phyloP scores from a whole-genome alignment of 306 rosid genomes.

The Canavalia gladiata region DNA sequence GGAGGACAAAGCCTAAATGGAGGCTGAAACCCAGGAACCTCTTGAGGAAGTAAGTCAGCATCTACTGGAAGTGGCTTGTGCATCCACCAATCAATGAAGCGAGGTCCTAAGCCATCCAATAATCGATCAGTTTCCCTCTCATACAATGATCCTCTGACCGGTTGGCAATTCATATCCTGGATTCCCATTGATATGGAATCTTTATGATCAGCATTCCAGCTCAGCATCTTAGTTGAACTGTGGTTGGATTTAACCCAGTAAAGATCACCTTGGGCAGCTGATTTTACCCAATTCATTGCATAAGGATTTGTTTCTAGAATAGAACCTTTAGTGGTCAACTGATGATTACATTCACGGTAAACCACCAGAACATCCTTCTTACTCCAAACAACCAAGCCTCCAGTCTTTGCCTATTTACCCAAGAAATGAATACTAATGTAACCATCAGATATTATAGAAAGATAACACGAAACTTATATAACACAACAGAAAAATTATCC shows the following conservation, averaged over 20 bases:
- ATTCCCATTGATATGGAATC: constrained; percentile 41
- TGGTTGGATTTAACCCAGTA: constrained; percentile 40
- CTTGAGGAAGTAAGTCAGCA: constrained; percentile 87
- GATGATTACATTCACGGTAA: constrained; percentile 70
- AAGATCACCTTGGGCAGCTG: constrained; percentile 39
- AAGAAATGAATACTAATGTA: constrained; percentile 45
- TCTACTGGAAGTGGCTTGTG: constrained; percentile 92
- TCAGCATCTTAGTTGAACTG: constrained; percentile 42
- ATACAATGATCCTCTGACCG: constrained; percentile 62
- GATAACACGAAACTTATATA: background rate
- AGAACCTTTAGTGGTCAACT: constrained; percentile 41
- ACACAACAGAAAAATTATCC: constrained; percentile 36
- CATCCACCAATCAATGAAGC: constrained; percentile 95
- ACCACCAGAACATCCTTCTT: constrained; percentile 75
- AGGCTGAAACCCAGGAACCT: constrained; percentile 73
- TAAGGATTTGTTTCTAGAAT: constrained; percentile 38
- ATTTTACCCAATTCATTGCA: constrained; percentile 43
- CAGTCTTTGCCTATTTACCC: constrained; percentile 72
- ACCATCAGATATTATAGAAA: constrained; percentile 38
- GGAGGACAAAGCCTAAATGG: constrained; percentile 81
- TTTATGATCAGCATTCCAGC: constrained; percentile 34
- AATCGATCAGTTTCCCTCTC: constrained; percentile 88
- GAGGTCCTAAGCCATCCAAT: constrained; percentile 88
- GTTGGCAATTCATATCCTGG: constrained; percentile 47
- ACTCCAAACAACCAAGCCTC: constrained; percentile 86